Base-by-base conservation (phyloP, 2,329 filamentous ascomycete genomes). In the Fusarium sp. region DNA sequence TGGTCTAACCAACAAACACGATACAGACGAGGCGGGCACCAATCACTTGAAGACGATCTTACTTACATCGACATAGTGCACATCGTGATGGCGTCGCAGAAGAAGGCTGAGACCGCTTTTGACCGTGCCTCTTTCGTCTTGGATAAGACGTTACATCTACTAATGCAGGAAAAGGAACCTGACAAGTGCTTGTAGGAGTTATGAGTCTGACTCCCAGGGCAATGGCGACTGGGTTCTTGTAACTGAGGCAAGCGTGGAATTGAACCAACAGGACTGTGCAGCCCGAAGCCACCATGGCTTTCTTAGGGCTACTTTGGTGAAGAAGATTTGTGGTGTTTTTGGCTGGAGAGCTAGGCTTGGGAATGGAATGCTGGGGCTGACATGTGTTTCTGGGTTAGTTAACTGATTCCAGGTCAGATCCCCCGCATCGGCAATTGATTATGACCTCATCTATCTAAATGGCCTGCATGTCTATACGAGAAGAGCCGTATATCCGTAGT, bases 11-110 rank as follows among this genome's bases (percentile, higher is more conserved):
- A 55, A 51, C 50, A 41, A n/a, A 41, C 45, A 56, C 46, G 42
- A 55, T 30, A 51, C 30, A 62, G 42, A 30, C 28, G 42, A 65
- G 64, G 72, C 69, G 72, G 72, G 72, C 72, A 74, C 72, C 72
- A 74, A 74, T 74, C 46, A 61, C 21, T 25, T 40, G 50, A 20
- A 59, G 53, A 45, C 54, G 59, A 65, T 56, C 48, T 57, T 63
- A 47, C 62, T 57, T 34, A 46, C 45, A 48, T 37, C 7, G 56
- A 55, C 54, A 50, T 59, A 50, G 65, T 47, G 48, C 37, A 32
- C 23, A 37, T 57, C 45, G 55, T 46, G 47, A 72, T 63, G 65
- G 51, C 48, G 60, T 37, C 13, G 12, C 5, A 20, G 42, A 25
- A 34, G 46, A 66, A 68, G 63, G 48, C 58, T 59, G 58, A 59